Percentiles rank a stretch among this genome's conserved stretches.
phyloP scores from a whole-genome alignment of 192 early-diverging fungal genomes.

The Coemansia sp. region DNA sequence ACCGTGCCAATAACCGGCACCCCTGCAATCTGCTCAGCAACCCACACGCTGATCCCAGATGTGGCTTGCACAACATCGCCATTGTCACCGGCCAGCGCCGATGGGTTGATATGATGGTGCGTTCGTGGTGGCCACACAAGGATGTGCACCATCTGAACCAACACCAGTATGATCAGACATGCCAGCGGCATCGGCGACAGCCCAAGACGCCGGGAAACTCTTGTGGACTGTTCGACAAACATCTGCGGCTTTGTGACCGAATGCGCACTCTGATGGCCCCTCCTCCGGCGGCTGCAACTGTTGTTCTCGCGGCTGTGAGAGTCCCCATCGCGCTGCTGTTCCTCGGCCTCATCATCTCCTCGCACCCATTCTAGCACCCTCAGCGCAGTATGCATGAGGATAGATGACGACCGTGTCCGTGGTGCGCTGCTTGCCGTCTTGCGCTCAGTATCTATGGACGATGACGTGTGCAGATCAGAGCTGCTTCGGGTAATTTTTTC shows the following conservation, averaged over 20 bases:
- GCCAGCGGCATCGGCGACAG: slow-evolving; percentile 53
- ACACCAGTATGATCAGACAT: slow-evolving; percentile 50
- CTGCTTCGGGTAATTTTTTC: slow-evolving; percentile 14
- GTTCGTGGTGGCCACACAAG: slow-evolving; percentile 27
- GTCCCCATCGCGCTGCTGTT: not conserved
- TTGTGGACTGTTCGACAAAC: slow-evolving; percentile 52
- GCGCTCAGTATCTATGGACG: not conserved
- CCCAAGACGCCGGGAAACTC: slow-evolving; percentile 53
- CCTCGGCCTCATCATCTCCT: slow-evolving; percentile 9
- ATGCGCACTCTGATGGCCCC: slow-evolving; percentile 27
- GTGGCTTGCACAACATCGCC: not conserved
- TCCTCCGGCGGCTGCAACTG: slow-evolving; percentile 4
- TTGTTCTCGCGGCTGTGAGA: not conserved
- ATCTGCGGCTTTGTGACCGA: slow-evolving; percentile 46
- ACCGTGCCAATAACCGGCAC: not conserved
- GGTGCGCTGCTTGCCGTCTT: not conserved
- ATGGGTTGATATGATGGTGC: slow-evolving; percentile 2
- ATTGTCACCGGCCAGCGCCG: not conserved
- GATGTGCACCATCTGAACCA: slow-evolving; percentile 42
- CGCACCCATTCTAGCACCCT: slow-evolving; percentile 28
- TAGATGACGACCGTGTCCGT: slow-evolving; percentile 33
- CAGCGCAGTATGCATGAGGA: slow-evolving; percentile 29
- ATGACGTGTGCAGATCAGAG: not conserved
- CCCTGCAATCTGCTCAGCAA: not conserved
- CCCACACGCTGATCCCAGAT: not conserved